Base-by-base conservation (phyloP, 2,329 filamentous ascomycete genomes). In the Neoarthrinium moseri region DNA sequence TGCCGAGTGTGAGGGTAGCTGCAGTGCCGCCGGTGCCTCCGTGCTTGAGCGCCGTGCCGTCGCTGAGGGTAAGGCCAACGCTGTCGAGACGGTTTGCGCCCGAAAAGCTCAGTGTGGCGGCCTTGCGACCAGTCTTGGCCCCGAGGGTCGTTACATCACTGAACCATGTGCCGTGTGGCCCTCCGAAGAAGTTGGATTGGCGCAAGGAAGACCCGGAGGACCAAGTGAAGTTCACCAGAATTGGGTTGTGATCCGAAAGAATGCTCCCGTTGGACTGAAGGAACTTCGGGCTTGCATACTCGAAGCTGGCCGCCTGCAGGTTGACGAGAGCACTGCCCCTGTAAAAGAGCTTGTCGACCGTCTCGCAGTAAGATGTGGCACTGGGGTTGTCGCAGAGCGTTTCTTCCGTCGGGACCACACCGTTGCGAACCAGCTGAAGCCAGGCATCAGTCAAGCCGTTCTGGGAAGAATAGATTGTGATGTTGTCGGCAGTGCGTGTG, bases 291-390 rank as follows among this genome's bases (percentile, higher is more conserved):
- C 76, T 72, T 11, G 74, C 77, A 59, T 87, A 87, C 55, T 66
- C 68, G 59, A 78, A 84, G 18, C 58, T 59, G 1, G 67, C 74
- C 0, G 78, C 77, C 1, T 58, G 52, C 3, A 84, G 67, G 23
- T 56, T 58, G 4, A 81, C 52, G 4, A 74, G 53, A n/a, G 70
- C 55, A 15, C 71, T 72, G 24, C 71, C 70, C 29, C 81, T 75
- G 66, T 80, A 85, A 54, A 84, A 77, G 37, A 84, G 68, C 65
- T 87, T 87, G 64, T 87, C 84, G 29, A 87, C 81, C 3, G 76
- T 80, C 66, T 87, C 84, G 62, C 84, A 87, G 4, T 63, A 60
- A 56, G 72, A 71, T 37, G 64, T 72, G 1, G 68, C 67, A 23
- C 73, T 73, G 0, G 83, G 83, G 54, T 83, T 84, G n/a, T 63